phyloP scores from a whole-genome alignment of 345 rosid genomes.

The Noccaea caerulescens region DNA sequence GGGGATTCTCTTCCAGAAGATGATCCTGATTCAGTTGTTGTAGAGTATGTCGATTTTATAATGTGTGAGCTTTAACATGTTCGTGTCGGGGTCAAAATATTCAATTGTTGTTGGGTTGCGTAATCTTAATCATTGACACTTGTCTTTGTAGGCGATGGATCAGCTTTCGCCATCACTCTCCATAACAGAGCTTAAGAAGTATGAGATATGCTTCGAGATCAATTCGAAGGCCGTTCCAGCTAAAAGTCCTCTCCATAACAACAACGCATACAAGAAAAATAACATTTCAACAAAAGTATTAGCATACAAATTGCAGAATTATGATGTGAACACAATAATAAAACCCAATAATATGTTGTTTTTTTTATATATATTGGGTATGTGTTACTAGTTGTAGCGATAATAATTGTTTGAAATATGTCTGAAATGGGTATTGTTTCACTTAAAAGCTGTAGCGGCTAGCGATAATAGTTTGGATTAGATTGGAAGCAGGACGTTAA shows the following conservation, averaged over 20 bases:
- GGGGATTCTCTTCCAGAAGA: constrained; percentile 47
- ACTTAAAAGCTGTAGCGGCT: too few relatives aligned
- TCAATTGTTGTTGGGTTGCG: too few relatives aligned
- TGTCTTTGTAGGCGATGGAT: constrained; percentile 60
- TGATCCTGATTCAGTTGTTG: constrained; percentile 66
- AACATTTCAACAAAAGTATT: background rate
- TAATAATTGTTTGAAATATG: too few relatives aligned
- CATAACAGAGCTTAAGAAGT: constrained; percentile 82
- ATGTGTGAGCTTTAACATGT: too few relatives aligned
- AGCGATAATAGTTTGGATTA: too few relatives aligned
- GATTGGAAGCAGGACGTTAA: background rate
- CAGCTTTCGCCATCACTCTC: constrained; percentile 94
- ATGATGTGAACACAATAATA: background rate
- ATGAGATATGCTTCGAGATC: constrained; percentile 76
- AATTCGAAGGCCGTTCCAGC: constrained; percentile 61
- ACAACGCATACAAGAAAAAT: background rate
- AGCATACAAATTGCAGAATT: background rate
- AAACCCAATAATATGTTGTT: background rate
- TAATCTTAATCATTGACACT: too few relatives aligned
- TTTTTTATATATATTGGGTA: too few relatives aligned
- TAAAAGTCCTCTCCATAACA: constrained; percentile 13
- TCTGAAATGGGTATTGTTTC: too few relatives aligned
- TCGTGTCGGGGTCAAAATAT: too few relatives aligned
- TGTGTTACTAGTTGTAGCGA: too few relatives aligned
- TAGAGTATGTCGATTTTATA: constrained; percentile 70